Evolutionary conservation across 2,329 filamentous ascomycete species (phyloP).

Genomic region (Penicillium sp.): DNA sequence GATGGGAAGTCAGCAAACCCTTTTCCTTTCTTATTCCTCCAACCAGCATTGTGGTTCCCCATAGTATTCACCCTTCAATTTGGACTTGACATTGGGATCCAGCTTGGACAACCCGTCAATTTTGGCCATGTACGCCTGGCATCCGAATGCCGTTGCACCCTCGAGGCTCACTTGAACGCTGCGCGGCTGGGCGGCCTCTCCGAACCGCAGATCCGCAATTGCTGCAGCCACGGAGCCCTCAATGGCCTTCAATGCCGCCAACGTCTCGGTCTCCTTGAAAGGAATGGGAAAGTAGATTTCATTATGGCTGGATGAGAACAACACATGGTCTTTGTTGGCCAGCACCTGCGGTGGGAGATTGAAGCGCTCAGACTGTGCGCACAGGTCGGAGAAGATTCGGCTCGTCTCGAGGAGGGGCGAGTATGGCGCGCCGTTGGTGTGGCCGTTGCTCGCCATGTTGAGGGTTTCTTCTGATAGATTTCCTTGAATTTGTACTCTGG

Average conservation of each 20-base stretch:
- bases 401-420: constrained; percentile 40
- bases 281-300: constrained; percentile 48
- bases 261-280: constrained; percentile 56
- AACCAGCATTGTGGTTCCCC: background rate
- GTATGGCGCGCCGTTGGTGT: constrained; percentile 24
- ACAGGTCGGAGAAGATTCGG: constrained; percentile 42
- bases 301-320: constrained; percentile 41
- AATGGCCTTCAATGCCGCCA: constrained; percentile 60
- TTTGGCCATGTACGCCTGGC: constrained; percentile 46
- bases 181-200: constrained; percentile 41
- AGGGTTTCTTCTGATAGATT: background rate
- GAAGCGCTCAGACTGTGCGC: constrained; percentile 37
- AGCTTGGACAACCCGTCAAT: constrained; percentile 43
- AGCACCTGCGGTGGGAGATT: constrained; percentile 36
- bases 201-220: constrained; percentile 59
- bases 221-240: constrained; percentile 63
- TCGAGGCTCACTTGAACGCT: constrained; percentile 41
- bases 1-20: constrained; percentile 17
- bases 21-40: too few species aligned
- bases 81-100: constrained; percentile 41
- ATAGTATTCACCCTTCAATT: constrained; percentile 38
- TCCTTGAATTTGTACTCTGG: background rate
- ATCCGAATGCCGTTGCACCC: constrained; percentile 44
- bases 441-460: constrained; percentile 20
- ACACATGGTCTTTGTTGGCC: constrained; percentile 36